Percentiles rank a stretch among this genome's conserved stretches.
Evolutionary conservation across 768 basidiomycete species (phyloP).

Genomic region (Kwoniella pini): DNA sequence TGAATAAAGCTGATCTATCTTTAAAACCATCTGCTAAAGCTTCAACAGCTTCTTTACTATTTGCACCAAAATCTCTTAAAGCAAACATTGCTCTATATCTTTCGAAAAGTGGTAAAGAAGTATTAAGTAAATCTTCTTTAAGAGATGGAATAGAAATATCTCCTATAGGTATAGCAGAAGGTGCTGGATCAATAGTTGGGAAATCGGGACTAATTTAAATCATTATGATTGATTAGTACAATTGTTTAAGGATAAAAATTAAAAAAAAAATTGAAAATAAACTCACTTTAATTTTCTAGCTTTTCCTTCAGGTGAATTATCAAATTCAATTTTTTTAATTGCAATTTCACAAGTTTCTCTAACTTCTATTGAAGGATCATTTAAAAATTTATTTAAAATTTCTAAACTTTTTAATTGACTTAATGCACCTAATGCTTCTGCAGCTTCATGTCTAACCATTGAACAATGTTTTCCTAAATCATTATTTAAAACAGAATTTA

Average conservation of each 20-base stretch:
- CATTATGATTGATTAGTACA: background rate
- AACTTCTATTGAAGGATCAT: constrained; percentile 71
- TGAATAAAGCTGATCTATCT: constrained; percentile 89
- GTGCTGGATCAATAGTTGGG: constrained; percentile 55
- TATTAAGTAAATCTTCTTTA: constrained; percentile 66
- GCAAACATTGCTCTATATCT: constrained; percentile 99
- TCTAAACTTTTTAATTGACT: constrained; percentile 68
- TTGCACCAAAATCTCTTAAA: constrained; percentile 79
- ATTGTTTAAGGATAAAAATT: background rate
- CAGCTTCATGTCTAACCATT: constrained; percentile 99
- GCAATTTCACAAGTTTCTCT: constrained; percentile 98
- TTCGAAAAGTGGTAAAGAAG: constrained; percentile 72
- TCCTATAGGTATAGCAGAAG: constrained; percentile 40
- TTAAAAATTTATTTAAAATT: constrained; percentile 69
- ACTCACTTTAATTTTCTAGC: constrained; percentile 49
- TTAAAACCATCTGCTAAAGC: constrained; percentile 87
- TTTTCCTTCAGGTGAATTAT: constrained; percentile 58
- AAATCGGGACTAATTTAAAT: constrained; percentile 46
- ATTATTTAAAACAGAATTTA: constrained; percentile 74
- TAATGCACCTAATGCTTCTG: constrained; percentile 98
- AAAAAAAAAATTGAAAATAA: background rate
- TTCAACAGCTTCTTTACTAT: constrained; percentile 73
- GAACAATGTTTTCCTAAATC: constrained; percentile 65
- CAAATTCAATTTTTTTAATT: constrained; percentile 91
- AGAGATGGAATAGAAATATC: constrained; percentile 60